Base-by-base conservation (phyloP, 1,284 basidiomycete species). In the Leucoagaricus sp. region DNA sequence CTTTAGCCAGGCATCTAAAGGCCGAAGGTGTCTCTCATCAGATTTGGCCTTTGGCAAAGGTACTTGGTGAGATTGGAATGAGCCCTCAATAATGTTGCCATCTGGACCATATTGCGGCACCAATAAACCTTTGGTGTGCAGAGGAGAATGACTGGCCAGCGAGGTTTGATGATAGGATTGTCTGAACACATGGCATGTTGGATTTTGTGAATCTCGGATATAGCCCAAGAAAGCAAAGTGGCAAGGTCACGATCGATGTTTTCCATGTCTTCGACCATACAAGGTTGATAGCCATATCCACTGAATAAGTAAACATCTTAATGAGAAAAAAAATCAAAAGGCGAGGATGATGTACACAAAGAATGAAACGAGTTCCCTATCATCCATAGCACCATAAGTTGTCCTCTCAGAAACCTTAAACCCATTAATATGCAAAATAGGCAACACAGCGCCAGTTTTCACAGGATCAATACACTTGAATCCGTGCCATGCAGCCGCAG, bases 391-490 rank as follows among this genome's bases (percentile, higher is more conserved):
- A 36, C 93, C 93, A 60, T 87, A 89, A 60, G 96, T 89, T 17
- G 94, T 95, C 28, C 91, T 82, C 67, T 95, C 91, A 4, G 89
- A 91, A 60, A 96, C 94, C 78, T 94, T 89, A 80, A 88, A 91
- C 15, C 86, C 85, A 62, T 94, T 94, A 58, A 89, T 82, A 67
- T 95, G 91, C 1, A 96, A 78, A 63, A 96, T 91, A 19, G 93
- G 94, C 23, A 96, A 75, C 13, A 96, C 91, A 0, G 93, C 93
- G 21, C 94, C 93, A 7, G 86, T 89, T 72, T 94, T 92, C n/a
- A 81, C 83, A n/a, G 94, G 93, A 67, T 96, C 91, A 66, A 96
- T 84, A 69, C 88, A 96, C 76, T 92, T 95, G 83, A 83, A 89
- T 1, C 80, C 86, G 66, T 93, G 90, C 90, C 91, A 94, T 0